Percentiles rank a stretch among this genome's conserved stretches.
Evolutionary conservation across 1,139 yeast genomes (phyloP).

Genomic region (Yamadazyma blattariae): DNA sequence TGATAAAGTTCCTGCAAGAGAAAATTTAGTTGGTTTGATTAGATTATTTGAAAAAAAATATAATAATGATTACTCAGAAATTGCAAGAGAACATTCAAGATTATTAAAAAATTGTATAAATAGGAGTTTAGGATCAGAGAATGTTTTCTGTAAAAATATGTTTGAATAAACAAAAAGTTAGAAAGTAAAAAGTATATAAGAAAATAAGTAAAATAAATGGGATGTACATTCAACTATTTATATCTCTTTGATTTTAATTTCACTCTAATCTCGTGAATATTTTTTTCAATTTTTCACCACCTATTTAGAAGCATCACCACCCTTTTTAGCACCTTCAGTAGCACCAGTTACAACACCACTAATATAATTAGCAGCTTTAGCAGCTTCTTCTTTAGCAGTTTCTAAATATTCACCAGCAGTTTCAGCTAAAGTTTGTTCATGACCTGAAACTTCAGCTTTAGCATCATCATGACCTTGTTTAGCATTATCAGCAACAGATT

Average conservation of each 20-base stretch:
- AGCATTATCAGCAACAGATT: constrained; percentile 58
- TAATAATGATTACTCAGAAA: constrained; percentile 11
- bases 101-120: constrained; percentile 13
- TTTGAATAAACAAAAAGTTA: constrained; percentile 13
- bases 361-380: constrained; percentile 62
- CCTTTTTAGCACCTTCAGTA: constrained; percentile 51
- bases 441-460: constrained; percentile 26
- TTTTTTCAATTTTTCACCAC: too few species aligned
- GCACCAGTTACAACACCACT: constrained; percentile 61
- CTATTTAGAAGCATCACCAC: constrained; percentile 28
- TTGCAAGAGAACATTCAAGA: constrained; percentile 15
- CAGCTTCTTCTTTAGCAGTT: constrained; percentile 58
- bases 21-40: constrained; percentile 44
- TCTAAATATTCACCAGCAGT: constrained; percentile 62
- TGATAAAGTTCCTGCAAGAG: constrained; percentile 17
- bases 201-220: too few species aligned
- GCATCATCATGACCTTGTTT: constrained; percentile 53
- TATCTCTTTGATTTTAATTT: too few species aligned
- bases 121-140: constrained; percentile 13
- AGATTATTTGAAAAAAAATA: constrained; percentile 10
- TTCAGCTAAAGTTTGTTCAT: constrained; percentile 43
- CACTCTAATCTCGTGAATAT: too few species aligned
- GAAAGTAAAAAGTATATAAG: too few species aligned
- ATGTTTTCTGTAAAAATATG: constrained; percentile 12
- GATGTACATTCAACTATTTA: too few species aligned